phyloP scores from a whole-genome alignment of 345 rosid genomes.

The Linum tenue region DNA sequence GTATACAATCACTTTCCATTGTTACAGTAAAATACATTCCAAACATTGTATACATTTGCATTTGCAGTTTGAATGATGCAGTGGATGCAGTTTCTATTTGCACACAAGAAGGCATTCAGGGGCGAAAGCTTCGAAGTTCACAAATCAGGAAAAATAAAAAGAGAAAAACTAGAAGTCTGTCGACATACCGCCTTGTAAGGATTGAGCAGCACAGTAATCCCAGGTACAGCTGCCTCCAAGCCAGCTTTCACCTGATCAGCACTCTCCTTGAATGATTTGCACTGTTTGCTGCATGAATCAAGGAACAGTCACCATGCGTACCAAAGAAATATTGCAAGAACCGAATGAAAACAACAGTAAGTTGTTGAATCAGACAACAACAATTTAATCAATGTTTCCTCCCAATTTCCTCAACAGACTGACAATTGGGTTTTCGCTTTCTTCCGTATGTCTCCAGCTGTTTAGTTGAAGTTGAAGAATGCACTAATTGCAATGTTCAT shows the following conservation, averaged over 20 bases:
- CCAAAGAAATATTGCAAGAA: neutral
- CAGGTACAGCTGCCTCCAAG: constrained; percentile 51
- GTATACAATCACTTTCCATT: no score
- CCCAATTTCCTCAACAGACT: neutral
- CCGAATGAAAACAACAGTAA: no score
- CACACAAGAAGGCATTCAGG: no score
- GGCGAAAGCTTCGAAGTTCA: no score
- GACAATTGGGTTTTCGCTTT: neutral
- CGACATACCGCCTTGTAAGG: constrained; percentile 58
- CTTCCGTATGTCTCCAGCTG: neutral
- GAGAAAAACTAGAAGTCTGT: neutral
- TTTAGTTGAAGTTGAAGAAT: no score
- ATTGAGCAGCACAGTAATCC: constrained; percentile 53
- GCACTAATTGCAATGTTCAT: no score
- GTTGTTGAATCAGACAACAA: neutral
- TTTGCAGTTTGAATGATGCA: no score
- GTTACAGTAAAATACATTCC: no score
- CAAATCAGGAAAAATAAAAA: neutral
- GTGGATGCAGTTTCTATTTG: no score
- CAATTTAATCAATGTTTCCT: no score
- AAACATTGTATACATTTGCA: no score
- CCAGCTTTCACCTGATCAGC: constrained; percentile 56
- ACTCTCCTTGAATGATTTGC: constrained; percentile 74
- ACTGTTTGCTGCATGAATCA: constrained; percentile 50
- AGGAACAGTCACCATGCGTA: neutral